Evolutionary conservation across 2,329 filamentous ascomycete species (phyloP).

Genomic region (Fusarium buharicum): DNA sequence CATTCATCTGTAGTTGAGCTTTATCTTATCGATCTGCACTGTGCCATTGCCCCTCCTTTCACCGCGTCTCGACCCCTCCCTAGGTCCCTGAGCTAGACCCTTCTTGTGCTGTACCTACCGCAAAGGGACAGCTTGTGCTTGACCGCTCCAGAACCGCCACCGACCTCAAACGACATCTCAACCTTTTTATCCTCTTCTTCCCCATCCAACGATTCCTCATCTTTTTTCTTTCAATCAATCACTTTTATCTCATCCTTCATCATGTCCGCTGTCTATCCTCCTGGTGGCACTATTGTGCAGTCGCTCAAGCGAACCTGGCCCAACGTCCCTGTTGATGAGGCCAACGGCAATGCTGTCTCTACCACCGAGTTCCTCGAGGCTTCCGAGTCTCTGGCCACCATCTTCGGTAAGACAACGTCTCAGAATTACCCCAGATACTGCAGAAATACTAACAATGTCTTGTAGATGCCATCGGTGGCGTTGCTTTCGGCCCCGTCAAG

Average conservation of each 20-base stretch:
- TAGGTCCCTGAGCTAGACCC: conserved; percentile 38
- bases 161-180: conserved; percentile 26
- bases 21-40: conserved; percentile 45
- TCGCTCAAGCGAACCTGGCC: conserved; percentile 85
- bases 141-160: conserved; percentile 38
- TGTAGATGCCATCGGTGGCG: conserved; percentile 70
- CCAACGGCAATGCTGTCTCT: conserved; percentile 79
- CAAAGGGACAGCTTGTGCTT: conserved; percentile 42
- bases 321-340: conserved; percentile 79
- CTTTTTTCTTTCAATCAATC: conserved; percentile 9
- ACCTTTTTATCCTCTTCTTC: conserved; percentile 29
- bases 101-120: conserved; percentile 32
- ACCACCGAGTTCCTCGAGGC: conserved; percentile 93
- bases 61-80: conserved; percentile 37
- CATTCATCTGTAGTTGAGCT: not conserved
- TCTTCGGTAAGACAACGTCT: conserved; percentile 73
- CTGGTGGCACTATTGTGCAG: conserved; percentile 84
- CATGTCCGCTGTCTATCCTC: conserved; percentile 67
- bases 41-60: conserved; percentile 43
- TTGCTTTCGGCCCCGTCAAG: conserved; percentile 91
- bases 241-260: conserved; percentile 39
- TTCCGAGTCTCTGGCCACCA: conserved; percentile 82
- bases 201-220: conserved; percentile 17
- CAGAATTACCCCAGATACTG: not conserved
- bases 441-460: conserved; percentile 23